These are phyloP conservation scores for Tilletiopsis washingtonensis DNA, from an alignment of 1,284 basidiomycete species.

Conservation along the genomic window DNA sequence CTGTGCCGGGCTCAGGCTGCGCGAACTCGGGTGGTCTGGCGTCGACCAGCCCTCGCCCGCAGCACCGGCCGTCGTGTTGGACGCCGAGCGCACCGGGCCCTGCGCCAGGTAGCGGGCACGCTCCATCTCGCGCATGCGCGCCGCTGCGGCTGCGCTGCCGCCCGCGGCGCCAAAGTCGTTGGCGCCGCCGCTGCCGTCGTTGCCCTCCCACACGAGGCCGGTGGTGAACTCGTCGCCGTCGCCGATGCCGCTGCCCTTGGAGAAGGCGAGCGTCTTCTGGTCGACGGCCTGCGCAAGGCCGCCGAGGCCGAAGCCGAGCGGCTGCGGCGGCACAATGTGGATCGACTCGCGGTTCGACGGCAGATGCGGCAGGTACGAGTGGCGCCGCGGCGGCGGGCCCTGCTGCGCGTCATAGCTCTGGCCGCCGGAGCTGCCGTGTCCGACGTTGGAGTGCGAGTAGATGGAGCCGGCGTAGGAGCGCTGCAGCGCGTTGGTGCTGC, in stretches of 20 bases:
- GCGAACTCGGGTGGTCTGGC: neutral
- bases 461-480: slow-evolving; percentile 15
- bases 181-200: neutral
- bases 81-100: slow-evolving; percentile 1
- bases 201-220: slow-evolving; percentile 20
- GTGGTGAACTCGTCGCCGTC: slow-evolving; percentile 18
- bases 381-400: slow-evolving; percentile 7
- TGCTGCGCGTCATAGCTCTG: neutral
- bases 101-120: slow-evolving; percentile 2
- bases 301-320: slow-evolving; percentile 31
- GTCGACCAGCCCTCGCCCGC: neutral
- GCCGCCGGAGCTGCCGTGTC: neutral
- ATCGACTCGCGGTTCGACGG: slow-evolving; percentile 32
- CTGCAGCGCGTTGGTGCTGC: slow-evolving; percentile 30
- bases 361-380: slow-evolving; percentile 35
- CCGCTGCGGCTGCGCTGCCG: neutral
- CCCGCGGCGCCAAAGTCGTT: neutral
- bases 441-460: neutral
- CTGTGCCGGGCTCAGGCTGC: slow-evolving; percentile 1
- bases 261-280: slow-evolving; percentile 34
- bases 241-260: slow-evolving; percentile 26
- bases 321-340: slow-evolving; percentile 36
- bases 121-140: neutral
- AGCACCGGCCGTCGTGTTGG: neutral
- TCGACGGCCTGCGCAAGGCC: slow-evolving; percentile 28